Base-by-base conservation (phyloP, 352 stramenopile genomes). In the Pythium vanterpoolii region DNA sequence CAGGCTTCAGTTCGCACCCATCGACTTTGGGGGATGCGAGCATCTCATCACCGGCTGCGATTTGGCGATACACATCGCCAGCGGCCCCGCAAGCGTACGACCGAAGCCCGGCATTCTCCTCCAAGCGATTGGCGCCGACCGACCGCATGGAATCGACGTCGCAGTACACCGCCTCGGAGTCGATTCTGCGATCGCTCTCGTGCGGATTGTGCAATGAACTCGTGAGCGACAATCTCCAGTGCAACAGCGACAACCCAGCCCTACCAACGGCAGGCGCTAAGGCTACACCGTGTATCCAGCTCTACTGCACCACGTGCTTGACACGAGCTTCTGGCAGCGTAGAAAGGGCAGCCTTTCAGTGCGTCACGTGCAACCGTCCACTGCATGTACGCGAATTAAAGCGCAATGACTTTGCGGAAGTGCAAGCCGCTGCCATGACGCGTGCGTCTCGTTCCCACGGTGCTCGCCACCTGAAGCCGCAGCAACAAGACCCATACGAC, bases 151-250 rank as follows among this genome's bases (percentile, higher is more conserved):
- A 52, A 8, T 8, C 26, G 11, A 34, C 26, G 18, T 28, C 45
- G 24, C 47, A 68, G 13, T 77, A 80, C 45, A 56, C 73, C 11
- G 74, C 69, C 11, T 70, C 86, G 18, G 62, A 72, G 0, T 73
- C 89, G 26, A 73, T 82, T 6, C 52, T 91, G 13, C 58, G 66
- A 10, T 80, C 75, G 14, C 56, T 93, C 16, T 78, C 69, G 8
- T 93, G 84, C 38, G 84, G 84, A n/a, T 46, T 88, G 18, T 93
- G 84, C 33, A 79, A 79, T 30, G 84, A 91, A 45, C 72, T 90
- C 7, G 77, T 86, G 24, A 78, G 77, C 54, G 82, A 93, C 51
- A 93, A 91, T 47, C 55, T 81, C 8, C 79, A 93, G 65, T 93
- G 84, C 31, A 48, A 28, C 26, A 60, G 40, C 65, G 72, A 51